Conservation (phyloP, 371 early-diverging fungal genomes). For the Globomyces sp. region DNA sequence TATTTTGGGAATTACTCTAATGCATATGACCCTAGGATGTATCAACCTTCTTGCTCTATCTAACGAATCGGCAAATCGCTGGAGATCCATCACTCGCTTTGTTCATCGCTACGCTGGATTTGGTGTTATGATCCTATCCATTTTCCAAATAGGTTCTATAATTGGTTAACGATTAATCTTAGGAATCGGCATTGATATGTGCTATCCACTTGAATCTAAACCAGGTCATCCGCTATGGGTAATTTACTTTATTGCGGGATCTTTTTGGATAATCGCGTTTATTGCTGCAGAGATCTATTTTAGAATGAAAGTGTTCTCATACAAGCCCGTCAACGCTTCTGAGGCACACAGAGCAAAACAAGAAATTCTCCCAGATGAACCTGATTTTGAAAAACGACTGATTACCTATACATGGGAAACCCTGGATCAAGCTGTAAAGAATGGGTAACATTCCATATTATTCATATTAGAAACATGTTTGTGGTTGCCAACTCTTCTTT, state of each 20-base stretch:
- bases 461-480: slow-evolving; percentile 3
- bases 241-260: neutral
- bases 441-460: neutral
- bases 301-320: neutral
- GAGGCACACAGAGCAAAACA: neutral
- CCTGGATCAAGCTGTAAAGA: neutral
- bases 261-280: slow-evolving; percentile 6
- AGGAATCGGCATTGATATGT: slow-evolving; percentile 29
- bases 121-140: slow-evolving; percentile 21
- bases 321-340: neutral
- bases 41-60: slow-evolving; percentile 29
- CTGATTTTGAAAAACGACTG: neutral
- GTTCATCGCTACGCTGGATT: slow-evolving; percentile 24
- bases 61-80: slow-evolving; percentile 20
- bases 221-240: slow-evolving; percentile 3
- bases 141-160: slow-evolving; percentile 24
- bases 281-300: slow-evolving; percentile 8
- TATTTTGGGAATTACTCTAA: slow-evolving; percentile 23
- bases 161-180: slow-evolving; percentile 29
- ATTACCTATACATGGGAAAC: slow-evolving; percentile 12
- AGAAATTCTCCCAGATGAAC: neutral
- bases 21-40: slow-evolving; percentile 35
- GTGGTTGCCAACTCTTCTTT: slow-evolving; percentile 23
- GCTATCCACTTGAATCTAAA: slow-evolving; percentile 30
- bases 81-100: slow-evolving; percentile 6